Base-by-base conservation (phyloP, 768 basidiomycete species). In the Rhodotorula graminis region DNA sequence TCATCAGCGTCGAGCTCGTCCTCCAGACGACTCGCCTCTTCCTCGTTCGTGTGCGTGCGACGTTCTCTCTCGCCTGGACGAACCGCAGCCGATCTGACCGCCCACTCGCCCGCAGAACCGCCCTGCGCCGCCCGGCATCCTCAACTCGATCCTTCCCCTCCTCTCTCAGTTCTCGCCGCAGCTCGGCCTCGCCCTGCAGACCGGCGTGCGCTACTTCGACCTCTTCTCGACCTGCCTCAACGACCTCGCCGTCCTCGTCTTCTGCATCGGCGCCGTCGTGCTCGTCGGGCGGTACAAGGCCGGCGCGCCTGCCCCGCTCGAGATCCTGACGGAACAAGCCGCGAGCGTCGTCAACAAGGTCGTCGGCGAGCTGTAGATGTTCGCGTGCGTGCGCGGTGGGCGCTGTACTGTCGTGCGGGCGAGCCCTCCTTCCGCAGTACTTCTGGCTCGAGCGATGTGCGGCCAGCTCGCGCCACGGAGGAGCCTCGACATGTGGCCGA, bases 1-100 rank as follows among this genome's bases (percentile, higher is more conserved):
- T 79, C 59, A 65, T 79, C 50, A 77, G 74, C n/a, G 50, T 76
- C 61, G 77, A 79, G 69, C 74, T 79, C 57, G 72, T 79, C 27
- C 67, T 79, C 8, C 78, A 79, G 69, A 75, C 74, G 14, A 71
- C 75, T 0, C 75, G 75, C 4, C 69, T 78, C n/a, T 67, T 77
- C 67, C 73, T 79, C 37, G 19, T 75, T 18, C 67, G 76, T 37
- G 78, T 78, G n/a, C 60, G 77, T 49, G 9, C 37, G 9, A 5
- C 37, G 9, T n/a, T 7, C 40, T 5, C 56, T 11, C 12, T 25
- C 23, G 23, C 12, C 23, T 4, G 0, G 2, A 15, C 21, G 3
- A 10, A 16, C 12, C n/a, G 53, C 25, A 55, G 18, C 23, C 10
- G 3, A 18, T 10, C 12, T n/a, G 31, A 18, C 37, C 16, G n/a